Conservation (phyloP, 257 asterid genomes). For the Mitragyna speciosa region DNA sequence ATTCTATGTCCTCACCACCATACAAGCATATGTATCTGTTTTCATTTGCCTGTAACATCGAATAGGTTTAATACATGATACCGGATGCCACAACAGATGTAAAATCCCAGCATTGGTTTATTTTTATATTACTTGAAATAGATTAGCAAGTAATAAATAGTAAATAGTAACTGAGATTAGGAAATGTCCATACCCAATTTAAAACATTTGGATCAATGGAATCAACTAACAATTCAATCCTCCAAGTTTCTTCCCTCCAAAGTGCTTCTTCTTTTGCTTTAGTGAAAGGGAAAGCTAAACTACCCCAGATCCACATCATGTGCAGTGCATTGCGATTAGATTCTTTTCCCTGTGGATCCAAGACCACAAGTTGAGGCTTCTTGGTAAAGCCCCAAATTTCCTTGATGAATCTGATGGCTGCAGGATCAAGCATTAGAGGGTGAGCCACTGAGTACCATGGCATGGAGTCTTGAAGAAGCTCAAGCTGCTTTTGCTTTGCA, state of each 20-base stretch:
- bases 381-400: conserved; percentile 58
- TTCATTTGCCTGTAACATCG: conserved; percentile 39
- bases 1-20: conserved; percentile 86
- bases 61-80: not conserved
- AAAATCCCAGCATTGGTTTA: not conserved
- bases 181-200: conserved; percentile 53
- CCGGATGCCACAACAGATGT: not conserved
- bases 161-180: not conserved
- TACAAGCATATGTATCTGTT: conserved; percentile 71
- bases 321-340: conserved; percentile 68
- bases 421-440: conserved; percentile 60
- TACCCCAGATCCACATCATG: conserved; percentile 97
- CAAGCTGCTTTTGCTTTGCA: conserved; percentile 33
- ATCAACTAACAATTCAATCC: conserved; percentile 60
- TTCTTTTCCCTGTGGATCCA: conserved; percentile 81
- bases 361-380: conserved; percentile 73
- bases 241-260: conserved; percentile 72
- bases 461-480: conserved; percentile 50
- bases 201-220: conserved; percentile 55
- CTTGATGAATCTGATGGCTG: conserved; percentile 51
- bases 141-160: not conserved
- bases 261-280: conserved; percentile 52
- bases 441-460: conserved; percentile 85
- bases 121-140: not conserved
- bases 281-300: conserved; percentile 77